Evolutionary conservation across 257 asterid species (phyloP), one percentile per base, ranked within the genome.

Genomic region (Solanum peruvianum): DNA sequence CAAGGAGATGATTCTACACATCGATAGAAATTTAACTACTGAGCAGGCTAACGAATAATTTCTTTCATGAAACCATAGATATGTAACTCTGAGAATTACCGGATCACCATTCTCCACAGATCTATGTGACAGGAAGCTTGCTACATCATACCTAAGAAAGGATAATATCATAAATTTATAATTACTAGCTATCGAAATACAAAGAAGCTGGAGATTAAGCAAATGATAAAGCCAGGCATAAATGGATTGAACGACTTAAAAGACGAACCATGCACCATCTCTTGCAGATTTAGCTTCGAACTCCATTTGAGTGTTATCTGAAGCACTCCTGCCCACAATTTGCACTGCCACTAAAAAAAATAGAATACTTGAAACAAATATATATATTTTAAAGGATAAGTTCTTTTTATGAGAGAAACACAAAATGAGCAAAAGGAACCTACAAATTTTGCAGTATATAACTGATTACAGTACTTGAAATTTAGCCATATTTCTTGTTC

Each of bases 221-320:
- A 87, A 81, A 29, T 60, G 75, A 66, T 76, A 18, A 45, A 80
- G 71, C 67, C 21, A 42, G 5, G 39, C 44, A 78, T 27, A 78
- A 27, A 47, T 45, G 67, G 33, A 87, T 72, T 23, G 45, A 52
- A 75, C 47, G 86, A 18, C 62, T 41, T 8, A 62, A 88, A 89
- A 66, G 87, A 90, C 96, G 78, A 86, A 95, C 99, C 99, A 97
- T 91, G 99, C 99, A 90, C 99, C 99, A 91, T 96, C 99, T 87
- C 99, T 92, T 60, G 98, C 96, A 88, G 98, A 96, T 89, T 94
- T 94, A 49, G 98, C 99, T 95, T 96, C 98, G 89, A 94, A 95
- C 89, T 96, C 99, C 98, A 95, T 93, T 87, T 86, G 93, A 85
- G 93, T 81, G 88, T 90, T 93, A 84, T 95, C 98, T 15, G 92